Evolutionary conservation across 805 yeast genomes (phyloP).

Genomic region (Yarrowia yakushimensis): DNA sequence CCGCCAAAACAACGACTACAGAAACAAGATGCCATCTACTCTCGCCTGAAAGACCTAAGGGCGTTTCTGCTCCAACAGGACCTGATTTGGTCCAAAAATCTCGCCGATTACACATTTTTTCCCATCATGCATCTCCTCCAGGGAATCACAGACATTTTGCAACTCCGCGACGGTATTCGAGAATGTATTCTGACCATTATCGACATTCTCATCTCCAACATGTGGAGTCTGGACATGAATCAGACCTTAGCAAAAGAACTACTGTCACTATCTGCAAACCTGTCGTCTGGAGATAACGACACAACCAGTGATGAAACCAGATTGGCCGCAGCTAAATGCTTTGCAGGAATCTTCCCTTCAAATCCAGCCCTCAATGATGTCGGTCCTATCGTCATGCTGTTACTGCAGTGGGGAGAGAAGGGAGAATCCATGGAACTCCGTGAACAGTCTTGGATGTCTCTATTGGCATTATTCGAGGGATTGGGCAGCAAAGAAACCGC

Average conservation of each 20-base stretch:
- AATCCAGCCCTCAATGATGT: conserved; percentile 7
- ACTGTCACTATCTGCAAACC: neutral
- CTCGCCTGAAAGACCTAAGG: neutral
- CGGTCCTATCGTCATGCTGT: neutral
- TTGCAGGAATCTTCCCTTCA: conserved; percentile 6
- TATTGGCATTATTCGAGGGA: neutral
- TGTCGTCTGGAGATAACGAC: neutral
- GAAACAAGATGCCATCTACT: neutral
- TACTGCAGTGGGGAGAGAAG: conserved; percentile 6
- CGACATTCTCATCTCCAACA: neutral
- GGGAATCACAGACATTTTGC: conserved; percentile 24
- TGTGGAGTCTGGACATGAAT: conserved; percentile 9
- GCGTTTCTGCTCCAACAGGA: neutral
- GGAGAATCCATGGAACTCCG: conserved; percentile 3
- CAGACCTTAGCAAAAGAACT: neutral
- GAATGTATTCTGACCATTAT: neutral
- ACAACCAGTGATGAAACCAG: conserved; percentile 3
- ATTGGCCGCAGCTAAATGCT: neutral
- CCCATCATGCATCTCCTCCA: conserved; percentile 26
- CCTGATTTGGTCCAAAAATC: conserved; percentile 6
- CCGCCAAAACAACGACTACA: conserved; percentile 18
- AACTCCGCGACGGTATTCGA: conserved; percentile 15
- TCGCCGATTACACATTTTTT: conserved; percentile 26
- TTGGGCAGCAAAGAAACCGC: conserved; percentile 32
- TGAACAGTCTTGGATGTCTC: neutral